Evolutionary conservation across 345 rosid species (phyloP).

Genomic region (Eucalyptus cloeziana): DNA sequence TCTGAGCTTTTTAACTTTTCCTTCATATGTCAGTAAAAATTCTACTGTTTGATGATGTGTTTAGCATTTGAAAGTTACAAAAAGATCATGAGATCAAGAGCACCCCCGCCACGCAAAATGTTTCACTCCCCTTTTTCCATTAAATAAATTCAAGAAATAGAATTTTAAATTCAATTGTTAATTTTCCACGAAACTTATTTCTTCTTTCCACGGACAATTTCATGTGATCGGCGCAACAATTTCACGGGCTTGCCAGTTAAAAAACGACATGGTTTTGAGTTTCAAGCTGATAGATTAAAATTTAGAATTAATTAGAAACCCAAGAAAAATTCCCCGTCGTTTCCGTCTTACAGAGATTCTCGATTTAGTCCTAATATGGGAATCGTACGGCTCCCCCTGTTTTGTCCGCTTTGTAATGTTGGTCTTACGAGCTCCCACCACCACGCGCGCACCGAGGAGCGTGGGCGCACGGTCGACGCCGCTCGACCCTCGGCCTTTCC

Average conservation of each 20-base stretch:
- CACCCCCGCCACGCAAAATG: background rate
- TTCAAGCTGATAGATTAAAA: background rate
- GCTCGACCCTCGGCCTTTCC: rapidly evolving
- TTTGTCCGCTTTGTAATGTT: background rate
- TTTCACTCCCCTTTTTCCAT: background rate
- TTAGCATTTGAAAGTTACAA: background rate
- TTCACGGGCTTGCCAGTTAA: background rate
- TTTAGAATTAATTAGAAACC: background rate
- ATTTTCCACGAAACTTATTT: background rate
- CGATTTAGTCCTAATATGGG: background rate
- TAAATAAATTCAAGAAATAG: background rate
- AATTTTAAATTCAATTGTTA: background rate
- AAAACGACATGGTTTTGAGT: background rate
- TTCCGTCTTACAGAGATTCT: background rate
- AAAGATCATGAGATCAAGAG: background rate
- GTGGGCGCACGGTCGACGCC: background rate
- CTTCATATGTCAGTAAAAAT: background rate
- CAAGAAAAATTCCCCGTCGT: background rate
- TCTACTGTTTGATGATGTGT: background rate
- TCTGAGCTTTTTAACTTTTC: background rate
- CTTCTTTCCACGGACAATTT: background rate
- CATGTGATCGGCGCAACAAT: background rate
- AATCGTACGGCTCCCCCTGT: background rate
- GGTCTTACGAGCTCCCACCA: background rate
- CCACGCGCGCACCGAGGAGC: background rate